These are phyloP conservation scores for Hypoxylon sp. DNA, from an alignment of 2,329 filamentous ascomycete genomes.

Conservation along the genomic window DNA sequence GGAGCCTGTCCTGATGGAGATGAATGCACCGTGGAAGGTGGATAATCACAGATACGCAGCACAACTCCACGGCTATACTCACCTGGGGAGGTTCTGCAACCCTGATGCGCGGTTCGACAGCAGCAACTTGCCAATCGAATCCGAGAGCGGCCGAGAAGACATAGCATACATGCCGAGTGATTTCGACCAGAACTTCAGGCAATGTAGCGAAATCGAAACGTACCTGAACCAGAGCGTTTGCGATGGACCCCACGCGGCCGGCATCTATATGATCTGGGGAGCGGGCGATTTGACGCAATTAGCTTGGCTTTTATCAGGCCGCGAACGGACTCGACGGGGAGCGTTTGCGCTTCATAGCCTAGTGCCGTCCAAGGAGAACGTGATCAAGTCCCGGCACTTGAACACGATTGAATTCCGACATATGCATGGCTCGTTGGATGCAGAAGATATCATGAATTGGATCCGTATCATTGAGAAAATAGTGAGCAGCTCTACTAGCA, in stretches of 20 bases:
- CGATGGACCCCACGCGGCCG: neutral
- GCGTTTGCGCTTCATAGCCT: slow-evolving; percentile 7
- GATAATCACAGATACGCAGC: neutral
- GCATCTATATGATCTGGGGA: slow-evolving; percentile 7
- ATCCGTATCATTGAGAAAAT: slow-evolving; percentile 10
- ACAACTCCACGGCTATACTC: neutral
- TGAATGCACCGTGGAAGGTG: slow-evolving; percentile 1
- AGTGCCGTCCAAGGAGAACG: neutral
- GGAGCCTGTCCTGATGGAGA: neutral
- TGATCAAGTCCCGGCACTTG: slow-evolving; percentile 11
- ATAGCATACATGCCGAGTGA: neutral
- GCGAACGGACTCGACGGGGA: slow-evolving; percentile 1
- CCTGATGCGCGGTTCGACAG: neutral
- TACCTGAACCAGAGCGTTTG: too few relatives aligned
- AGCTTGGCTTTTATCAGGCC: slow-evolving; percentile 18
- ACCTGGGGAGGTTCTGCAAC: slow-evolving; percentile 1
- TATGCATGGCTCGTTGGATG: slow-evolving; percentile 25
- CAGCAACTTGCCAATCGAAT: neutral
- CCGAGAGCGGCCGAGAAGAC: neutral
- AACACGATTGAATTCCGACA: slow-evolving; percentile 22
- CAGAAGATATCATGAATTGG: slow-evolving; percentile 25
- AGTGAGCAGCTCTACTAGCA: neutral
- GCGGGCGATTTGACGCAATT: slow-evolving; percentile 7
- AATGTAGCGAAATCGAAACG: neutral
- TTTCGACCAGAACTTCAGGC: neutral